These are phyloP conservation scores for Senecio squalidus DNA, from an alignment of 140 eudicot species.

Conservation along the genomic window DNA sequence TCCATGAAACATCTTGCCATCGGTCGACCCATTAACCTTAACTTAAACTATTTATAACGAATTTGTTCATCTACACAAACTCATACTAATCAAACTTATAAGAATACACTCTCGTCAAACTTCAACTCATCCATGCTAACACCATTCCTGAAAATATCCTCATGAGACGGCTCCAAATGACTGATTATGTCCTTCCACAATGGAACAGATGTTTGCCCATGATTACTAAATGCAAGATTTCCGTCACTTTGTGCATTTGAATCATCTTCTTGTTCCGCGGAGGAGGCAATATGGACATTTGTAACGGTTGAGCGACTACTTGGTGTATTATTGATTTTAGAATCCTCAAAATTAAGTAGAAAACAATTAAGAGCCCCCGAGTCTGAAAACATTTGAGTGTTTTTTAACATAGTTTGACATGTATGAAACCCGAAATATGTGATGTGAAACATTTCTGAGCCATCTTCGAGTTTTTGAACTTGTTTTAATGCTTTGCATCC, in stretches of 20 bases:
- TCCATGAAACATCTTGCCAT: background rate
- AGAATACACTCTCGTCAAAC: background rate
- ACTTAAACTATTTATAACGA: background rate
- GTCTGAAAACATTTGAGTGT: slow-evolving; percentile 14
- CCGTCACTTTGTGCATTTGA: slow-evolving; percentile 25
- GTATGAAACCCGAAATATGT: slow-evolving; percentile 62
- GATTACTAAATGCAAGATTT: background rate
- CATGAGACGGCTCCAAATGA: slow-evolving; percentile 14
- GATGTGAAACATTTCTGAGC: slow-evolving; percentile 38
- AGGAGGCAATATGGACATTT: slow-evolving; percentile 12
- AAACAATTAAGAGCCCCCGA: slow-evolving; percentile 7
- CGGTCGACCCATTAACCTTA: background rate
- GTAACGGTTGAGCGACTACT: slow-evolving; percentile 28
- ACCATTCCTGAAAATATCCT: background rate
- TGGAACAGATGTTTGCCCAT: slow-evolving; percentile 10
- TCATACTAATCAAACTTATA: background rate
- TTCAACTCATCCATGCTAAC: slow-evolving; percentile 4
- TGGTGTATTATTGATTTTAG: slow-evolving; percentile 1
- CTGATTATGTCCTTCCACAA: slow-evolving; percentile 18
- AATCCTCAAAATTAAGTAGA: slow-evolving; percentile 20
- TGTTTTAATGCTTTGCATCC: slow-evolving; percentile 74
- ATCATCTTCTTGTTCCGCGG: slow-evolving; percentile 17
- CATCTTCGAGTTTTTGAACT: slow-evolving; percentile 52
- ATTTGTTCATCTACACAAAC: background rate
- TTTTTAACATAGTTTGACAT: slow-evolving; percentile 29